Base-by-base conservation (phyloP, 106 monocot genomes). In the Alisma plantagoaquatica region DNA sequence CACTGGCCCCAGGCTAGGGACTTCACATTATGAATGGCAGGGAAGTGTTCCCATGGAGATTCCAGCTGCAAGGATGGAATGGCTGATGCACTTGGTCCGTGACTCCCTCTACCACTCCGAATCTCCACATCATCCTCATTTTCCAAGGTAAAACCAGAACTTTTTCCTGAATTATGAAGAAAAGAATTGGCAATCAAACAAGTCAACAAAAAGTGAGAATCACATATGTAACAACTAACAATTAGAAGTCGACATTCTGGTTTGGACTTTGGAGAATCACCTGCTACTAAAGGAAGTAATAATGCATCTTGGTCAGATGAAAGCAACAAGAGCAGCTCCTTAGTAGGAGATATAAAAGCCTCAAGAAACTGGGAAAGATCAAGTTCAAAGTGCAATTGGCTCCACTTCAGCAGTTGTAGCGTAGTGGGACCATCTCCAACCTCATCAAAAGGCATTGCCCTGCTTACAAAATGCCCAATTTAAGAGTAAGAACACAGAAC, bases 291-390 rank as follows among this genome's bases (percentile, higher is more conserved):
- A 44, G 87, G 74, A 59, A 87, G 51, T 20, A 84, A 27, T 7
- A 83, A 56, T 27, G 84, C 87, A 73, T 89, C 81, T 59, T 24
- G 50, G 15, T 78, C 41, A 41, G 66, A 41, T 25, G 94, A 84
- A 49, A 84, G 80, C 64, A 96, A 61, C 23, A 77, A 61, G 51
- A 96, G 46, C 10, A 78, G 18, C 31, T 70, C 62, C 70, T 78
- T 75, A 14, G 84, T 72, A 22, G 94, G 94, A 27, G 94, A 96
- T 28, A 96, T 75, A 43, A 73, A 81, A 67, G 68, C 88, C 66
- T 84, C 70, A 50, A 23, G 27, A 48, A 76, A 78, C 33, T 81
- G 73, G 14, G 94, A 96, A 44, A 65, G 64, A 24, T 80, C 54
- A 24, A 75, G 56, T 23, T 68, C 74, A 61, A 61, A 64, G 22